Evolutionary conservation across 305 asterid genomes (phyloP).

Genomic region (Solanum aculeatissimum): DNA sequence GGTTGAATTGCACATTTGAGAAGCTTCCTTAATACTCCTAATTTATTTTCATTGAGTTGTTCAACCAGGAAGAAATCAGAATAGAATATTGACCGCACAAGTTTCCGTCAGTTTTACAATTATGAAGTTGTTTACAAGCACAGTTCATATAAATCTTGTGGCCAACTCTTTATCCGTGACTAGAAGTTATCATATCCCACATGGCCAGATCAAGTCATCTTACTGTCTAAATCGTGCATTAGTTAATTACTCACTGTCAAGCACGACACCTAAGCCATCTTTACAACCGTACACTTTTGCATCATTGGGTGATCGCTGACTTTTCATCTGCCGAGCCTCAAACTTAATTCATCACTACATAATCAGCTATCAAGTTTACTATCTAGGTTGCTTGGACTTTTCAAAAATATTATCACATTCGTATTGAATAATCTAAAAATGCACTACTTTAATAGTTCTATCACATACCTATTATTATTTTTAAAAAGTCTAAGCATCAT

Average conservation of each 20-base stretch:
- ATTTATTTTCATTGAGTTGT: background rate
- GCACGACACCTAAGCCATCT: background rate
- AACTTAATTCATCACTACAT: background rate
- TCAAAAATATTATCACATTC: background rate
- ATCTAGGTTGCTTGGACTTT: background rate
- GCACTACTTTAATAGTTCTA: background rate
- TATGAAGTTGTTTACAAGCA: conserved; percentile 7
- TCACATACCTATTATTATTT: background rate
- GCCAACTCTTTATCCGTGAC: background rate
- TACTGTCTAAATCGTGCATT: background rate
- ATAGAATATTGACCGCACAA: conserved; percentile 27
- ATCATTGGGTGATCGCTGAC: background rate
- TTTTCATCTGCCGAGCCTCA: background rate
- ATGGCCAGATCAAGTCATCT: background rate
- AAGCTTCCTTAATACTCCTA: background rate
- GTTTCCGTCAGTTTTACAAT: conserved; percentile 31
- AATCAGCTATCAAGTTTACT: background rate
- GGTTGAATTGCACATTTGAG: background rate
- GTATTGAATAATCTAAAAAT: background rate
- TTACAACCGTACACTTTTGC: background rate
- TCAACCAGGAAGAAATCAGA: conserved; percentile 7
- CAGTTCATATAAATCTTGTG: background rate
- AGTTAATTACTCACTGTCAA: background rate
- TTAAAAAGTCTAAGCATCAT: background rate
- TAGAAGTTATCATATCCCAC: background rate